Base-by-base conservation (phyloP, 2,329 filamentous ascomycete species). In the Erysiphe pulchra region DNA sequence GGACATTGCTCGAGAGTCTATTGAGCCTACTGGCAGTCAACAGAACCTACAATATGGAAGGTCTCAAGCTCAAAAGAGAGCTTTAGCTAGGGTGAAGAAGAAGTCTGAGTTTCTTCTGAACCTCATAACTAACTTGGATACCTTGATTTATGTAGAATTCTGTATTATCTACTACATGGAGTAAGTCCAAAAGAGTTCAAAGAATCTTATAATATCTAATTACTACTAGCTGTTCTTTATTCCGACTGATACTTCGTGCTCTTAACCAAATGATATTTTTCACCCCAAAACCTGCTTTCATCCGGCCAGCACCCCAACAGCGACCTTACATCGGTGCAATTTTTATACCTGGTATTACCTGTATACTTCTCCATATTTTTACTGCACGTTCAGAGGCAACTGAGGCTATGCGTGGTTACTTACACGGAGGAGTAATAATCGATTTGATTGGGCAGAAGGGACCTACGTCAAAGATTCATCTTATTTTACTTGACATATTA, bases 161-260 rank as follows among this genome's bases (percentile, higher is more conserved):
- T 75, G 71, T 54, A 66, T 69, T 39, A 53, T 80, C 52, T 80
- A 80, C 57, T 80, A 79, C 57, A 73, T 80, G 69, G 76, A 80
- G 75, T 80, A 64, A 47, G 69, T 57, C n/a, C 31, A 12, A 11
- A n/a, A 2, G 18, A 30, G 11, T 30, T 12, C 36, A 36, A 31
- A 43, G 33, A 16, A n/a, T 31, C 11, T 13, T 34, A 32, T 45
- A 10, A 49, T 51, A 49, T 53, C 30, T n/a, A 30, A 28, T n/a
- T 4, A 36, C 36, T 32, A 32, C 31, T 50, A 80, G 75, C 56
- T 77, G 73, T 57, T 79, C 75, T 31, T 68, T 78, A 55, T 67
- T 76, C 54, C 71, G 72, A 42, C 66, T 80, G 47, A 56, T 73
- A 46, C 59, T 79, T 42, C 71, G 75, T 50, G 64, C 68, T 46